These are phyloP conservation scores for Cryptosporidium ryanae DNA, from an alignment of 169 alveolate species.

Conservation along the genomic window DNA sequence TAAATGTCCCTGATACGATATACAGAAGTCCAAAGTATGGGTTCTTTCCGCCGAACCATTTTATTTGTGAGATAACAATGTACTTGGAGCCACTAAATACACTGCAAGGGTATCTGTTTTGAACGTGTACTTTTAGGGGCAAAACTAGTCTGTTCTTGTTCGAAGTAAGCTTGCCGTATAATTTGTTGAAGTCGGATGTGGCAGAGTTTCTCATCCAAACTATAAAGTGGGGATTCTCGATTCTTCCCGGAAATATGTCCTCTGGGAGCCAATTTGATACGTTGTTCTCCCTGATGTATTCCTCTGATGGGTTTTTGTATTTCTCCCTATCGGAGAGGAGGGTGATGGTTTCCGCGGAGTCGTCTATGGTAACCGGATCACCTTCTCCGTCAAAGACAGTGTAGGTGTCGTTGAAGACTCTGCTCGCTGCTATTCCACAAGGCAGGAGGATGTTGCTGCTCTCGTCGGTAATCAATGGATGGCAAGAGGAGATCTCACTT, in stretches of 20 bases:
- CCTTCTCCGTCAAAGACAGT: slow-evolving; percentile 73
- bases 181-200: slow-evolving; percentile 81
- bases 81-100: slow-evolving; percentile 82
- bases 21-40: slow-evolving; percentile 77
- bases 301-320: slow-evolving; percentile 77
- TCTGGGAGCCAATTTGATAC: slow-evolving; percentile 54
- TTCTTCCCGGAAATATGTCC: slow-evolving; percentile 82
- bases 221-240: slow-evolving; percentile 85
- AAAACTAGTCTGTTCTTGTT: slow-evolving; percentile 77
- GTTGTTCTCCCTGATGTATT: slow-evolving; percentile 43
- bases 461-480: slow-evolving; percentile 76
- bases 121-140: slow-evolving; percentile 80
- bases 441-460: slow-evolving; percentile 81
- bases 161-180: slow-evolving; percentile 81
- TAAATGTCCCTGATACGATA: slow-evolving; percentile 24
- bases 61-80: slow-evolving; percentile 78
- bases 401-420: slow-evolving; percentile 82
- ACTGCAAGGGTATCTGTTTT: slow-evolving; percentile 77
- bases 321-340: slow-evolving; percentile 78
- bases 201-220: slow-evolving; percentile 89
- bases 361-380: slow-evolving; percentile 80
- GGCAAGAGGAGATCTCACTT: slow-evolving; percentile 75
- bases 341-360: slow-evolving; percentile 80
- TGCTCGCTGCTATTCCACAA: slow-evolving; percentile 81
- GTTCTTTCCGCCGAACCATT: slow-evolving; percentile 80